Base-by-base conservation (phyloP, 1,284 basidiomycete genomes). In the Xanthoconium separans region DNA sequence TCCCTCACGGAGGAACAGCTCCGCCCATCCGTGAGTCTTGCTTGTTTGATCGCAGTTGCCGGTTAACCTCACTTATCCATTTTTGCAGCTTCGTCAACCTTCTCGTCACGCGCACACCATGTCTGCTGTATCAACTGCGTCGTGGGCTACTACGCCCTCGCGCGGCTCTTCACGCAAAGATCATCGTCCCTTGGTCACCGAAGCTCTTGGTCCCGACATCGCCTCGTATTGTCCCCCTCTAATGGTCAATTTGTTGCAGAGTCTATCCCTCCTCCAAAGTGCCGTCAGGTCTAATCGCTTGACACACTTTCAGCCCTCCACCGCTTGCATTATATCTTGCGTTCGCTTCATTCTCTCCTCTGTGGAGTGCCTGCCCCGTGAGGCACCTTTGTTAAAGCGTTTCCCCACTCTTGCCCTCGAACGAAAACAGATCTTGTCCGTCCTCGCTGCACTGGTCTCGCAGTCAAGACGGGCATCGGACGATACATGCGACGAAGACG, bases 301-400 rank as follows among this genome's bases (percentile, higher is more conserved):
- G n/a, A 74, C 85, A 1, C 93, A 95, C 71, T 95, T 91, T 63
- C 87, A 90, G 64, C 89, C 89, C 18, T 86, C 89, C 3, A 88
- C 89, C 2, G 89, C 89, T 8, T 95, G 89, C 66, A 91, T 98
- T 60, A 96, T 99, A 62, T 95, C 93, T 4, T 93, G 93, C 51
- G 93, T 99, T 37, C 89, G 96, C n/a, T 84, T 88, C 24, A 87
- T 96, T 16, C 80, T 99, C 40, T 84, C 87, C 27, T 83, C 89
- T 11, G 89, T 93, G 13, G 91, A 91, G 57, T 97, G 94, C 59
- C 78, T 98, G 27, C 85, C 86, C 34, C 89, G 93, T 54, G 92
- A 96, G 57, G 89, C 93, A 1, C 77, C 80, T 0, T 73, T 90
- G 13, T 79, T 98, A 31, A 81, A 80, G 53, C 77, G 77, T 27